phyloP scores from a whole-genome alignment of 2,329 filamentous ascomycete genomes.

The Verticillium dahliae region DNA sequence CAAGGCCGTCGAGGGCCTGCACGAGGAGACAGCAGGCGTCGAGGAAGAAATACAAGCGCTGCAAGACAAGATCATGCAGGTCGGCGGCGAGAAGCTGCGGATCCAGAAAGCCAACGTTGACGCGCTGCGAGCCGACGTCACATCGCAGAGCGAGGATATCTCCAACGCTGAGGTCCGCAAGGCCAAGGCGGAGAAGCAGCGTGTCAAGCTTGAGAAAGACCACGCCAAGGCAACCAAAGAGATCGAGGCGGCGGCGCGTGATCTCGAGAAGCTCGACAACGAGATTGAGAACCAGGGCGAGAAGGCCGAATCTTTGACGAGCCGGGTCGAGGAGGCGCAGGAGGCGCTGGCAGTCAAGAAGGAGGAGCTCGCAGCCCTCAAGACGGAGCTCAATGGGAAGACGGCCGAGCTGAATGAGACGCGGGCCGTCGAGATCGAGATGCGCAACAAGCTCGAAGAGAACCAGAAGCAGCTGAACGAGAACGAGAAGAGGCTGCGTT shows the following conservation, averaged over 20 bases:
- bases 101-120: constrained; percentile 89
- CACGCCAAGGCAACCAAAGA: constrained; percentile 74
- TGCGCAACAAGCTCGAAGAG: constrained; percentile 96
- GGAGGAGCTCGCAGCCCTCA: constrained; percentile 70
- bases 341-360: constrained; percentile 72
- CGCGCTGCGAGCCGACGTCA: constrained; percentile 77
- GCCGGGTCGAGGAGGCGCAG: constrained; percentile 75
- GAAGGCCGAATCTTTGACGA: constrained; percentile 65
- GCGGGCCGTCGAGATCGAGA: constrained; percentile 87
- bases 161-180: constrained; percentile 82
- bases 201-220: constrained; percentile 79
- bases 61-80: constrained; percentile 97
- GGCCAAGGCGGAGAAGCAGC: constrained; percentile 91
- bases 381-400: constrained; percentile 82
- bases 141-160: constrained; percentile 71
- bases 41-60: constrained; percentile 89
- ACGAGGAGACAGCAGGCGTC: constrained; percentile 77
- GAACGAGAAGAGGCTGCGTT: constrained; percentile 74
- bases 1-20: constrained; percentile 73
- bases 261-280: constrained; percentile 70
- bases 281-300: constrained; percentile 73
- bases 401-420: constrained; percentile 81
- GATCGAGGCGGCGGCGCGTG: constrained; percentile 61
- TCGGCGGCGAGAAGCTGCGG: constrained; percentile 88
- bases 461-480: constrained; percentile 84